Conservation (phyloP, 1,284 basidiomycete genomes). For the Tremellales sp. region DNA sequence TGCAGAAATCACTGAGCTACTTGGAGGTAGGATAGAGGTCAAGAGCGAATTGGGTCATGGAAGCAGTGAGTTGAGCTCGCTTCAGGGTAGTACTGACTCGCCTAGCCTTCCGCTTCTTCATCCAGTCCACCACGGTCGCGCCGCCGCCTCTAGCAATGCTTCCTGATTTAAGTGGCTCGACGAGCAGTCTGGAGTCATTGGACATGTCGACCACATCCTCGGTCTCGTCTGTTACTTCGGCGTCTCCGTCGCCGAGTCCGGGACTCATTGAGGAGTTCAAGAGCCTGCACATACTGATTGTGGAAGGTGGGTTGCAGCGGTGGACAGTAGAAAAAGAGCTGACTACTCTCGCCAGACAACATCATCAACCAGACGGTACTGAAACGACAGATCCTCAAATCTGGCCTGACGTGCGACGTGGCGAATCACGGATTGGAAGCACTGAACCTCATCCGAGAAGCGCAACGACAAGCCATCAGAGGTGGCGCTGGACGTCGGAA, state of each 20-base stretch:
- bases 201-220: slow-evolving; percentile 2
- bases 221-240: not conserved
- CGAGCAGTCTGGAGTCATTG: slow-evolving; percentile 9
- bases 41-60: slow-evolving; percentile 36
- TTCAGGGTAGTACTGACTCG: not conserved
- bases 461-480: slow-evolving; percentile 16
- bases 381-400: slow-evolving; percentile 46
- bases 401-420: slow-evolving; percentile 41
- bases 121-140: slow-evolving; percentile 32
- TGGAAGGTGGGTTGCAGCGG: slow-evolving; percentile 21
- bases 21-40: slow-evolving; percentile 44
- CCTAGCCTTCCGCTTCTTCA: slow-evolving; percentile 47
- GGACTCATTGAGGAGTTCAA: slow-evolving; percentile 2
- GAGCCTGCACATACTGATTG: slow-evolving; percentile 34
- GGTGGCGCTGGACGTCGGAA: slow-evolving; percentile 11
- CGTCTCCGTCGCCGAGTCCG: slow-evolving; percentile 2
- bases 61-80: slow-evolving; percentile 39
- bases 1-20: slow-evolving; percentile 38
- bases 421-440: slow-evolving; percentile 49
- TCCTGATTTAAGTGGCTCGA: not conserved
- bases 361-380: slow-evolving; percentile 51
- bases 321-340: not conserved
- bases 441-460: slow-evolving; percentile 31
- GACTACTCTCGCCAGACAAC: slow-evolving; percentile 40
- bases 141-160: slow-evolving; percentile 12